Conservation (phyloP, 108 stramenopile genomes). For the Fragilariopsis cylindrus region DNA sequence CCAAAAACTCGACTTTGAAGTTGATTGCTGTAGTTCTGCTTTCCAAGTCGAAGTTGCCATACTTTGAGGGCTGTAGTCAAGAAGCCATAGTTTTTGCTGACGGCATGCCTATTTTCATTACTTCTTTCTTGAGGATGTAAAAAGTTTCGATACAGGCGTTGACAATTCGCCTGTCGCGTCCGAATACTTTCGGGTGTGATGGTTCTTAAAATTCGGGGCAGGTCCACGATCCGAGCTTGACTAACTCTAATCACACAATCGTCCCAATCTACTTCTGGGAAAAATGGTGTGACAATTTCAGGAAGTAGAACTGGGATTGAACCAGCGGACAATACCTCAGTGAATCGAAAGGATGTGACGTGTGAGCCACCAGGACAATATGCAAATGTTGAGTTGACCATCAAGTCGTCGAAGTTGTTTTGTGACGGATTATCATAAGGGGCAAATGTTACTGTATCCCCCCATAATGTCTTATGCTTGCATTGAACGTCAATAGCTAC, state of each 20-base stretch:
- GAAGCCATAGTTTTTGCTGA: conserved; percentile 5
- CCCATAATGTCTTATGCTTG: conserved; percentile 16
- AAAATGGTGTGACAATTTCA: conserved; percentile 22
- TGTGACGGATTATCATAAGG: conserved; percentile 20
- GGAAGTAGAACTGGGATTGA: conserved; percentile 27
- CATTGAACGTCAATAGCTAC: conserved; percentile 35
- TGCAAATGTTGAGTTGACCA: conserved; percentile 30
- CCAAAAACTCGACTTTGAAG: background rate
- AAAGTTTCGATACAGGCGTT: conserved; percentile 10
- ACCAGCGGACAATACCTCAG: conserved; percentile 35
- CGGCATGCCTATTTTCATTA: background rate
- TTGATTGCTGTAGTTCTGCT: conserved; percentile 2
- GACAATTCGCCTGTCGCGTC: conserved; percentile 11
- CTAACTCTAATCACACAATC: conserved; percentile 29
- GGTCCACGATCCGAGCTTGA: conserved; percentile 33
- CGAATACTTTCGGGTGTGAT: conserved; percentile 17
- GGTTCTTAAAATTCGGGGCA: conserved; percentile 23
- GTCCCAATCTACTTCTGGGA: conserved; percentile 37
- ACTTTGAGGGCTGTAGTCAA: background rate
- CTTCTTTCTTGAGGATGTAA: background rate
- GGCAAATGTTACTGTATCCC: background rate
- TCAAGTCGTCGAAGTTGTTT: conserved; percentile 9
- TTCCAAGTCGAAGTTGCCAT: conserved; percentile 10
- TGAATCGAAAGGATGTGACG: conserved; percentile 35
- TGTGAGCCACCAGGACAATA: conserved; percentile 38